Evolutionary conservation across 129 eudicot species (phyloP).

Genomic region (Flaveria bidentis): DNA sequence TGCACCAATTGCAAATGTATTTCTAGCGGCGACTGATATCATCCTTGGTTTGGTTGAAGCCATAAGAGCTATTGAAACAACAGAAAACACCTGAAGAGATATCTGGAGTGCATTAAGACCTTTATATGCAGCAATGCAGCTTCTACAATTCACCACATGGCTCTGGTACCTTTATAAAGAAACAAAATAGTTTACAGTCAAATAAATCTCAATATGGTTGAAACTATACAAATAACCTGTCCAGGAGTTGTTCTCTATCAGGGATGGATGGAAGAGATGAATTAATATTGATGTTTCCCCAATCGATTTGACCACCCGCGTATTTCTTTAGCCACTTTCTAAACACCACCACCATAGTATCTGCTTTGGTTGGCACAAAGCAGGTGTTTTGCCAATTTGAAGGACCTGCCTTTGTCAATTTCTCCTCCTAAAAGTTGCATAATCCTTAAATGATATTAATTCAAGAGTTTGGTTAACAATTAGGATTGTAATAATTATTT

Average conservation of each 20-base stretch:
- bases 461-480: neutral
- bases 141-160: constrained; percentile 2
- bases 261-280: neutral
- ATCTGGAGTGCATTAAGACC: neutral
- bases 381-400: neutral
- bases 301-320: neutral
- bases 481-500: neutral
- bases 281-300: neutral
- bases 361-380: constrained; percentile 7
- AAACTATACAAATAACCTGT: neutral
- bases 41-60: neutral
- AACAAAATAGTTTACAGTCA: neutral
- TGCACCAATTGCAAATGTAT: neutral
- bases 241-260: neutral
- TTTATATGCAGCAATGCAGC: constrained; percentile 1
- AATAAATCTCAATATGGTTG: neutral
- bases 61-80: neutral
- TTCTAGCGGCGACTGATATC: neutral
- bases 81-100: neutral
- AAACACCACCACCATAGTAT: neutral
- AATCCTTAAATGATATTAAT: neutral
- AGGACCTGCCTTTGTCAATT: neutral
- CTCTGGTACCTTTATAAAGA: neutral
- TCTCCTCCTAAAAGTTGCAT: constrained; percentile 1
- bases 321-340: constrained; percentile 10